Conservation (phyloP, 202 grass and related monocot species). For the Brachypodium distachyon region DNA sequence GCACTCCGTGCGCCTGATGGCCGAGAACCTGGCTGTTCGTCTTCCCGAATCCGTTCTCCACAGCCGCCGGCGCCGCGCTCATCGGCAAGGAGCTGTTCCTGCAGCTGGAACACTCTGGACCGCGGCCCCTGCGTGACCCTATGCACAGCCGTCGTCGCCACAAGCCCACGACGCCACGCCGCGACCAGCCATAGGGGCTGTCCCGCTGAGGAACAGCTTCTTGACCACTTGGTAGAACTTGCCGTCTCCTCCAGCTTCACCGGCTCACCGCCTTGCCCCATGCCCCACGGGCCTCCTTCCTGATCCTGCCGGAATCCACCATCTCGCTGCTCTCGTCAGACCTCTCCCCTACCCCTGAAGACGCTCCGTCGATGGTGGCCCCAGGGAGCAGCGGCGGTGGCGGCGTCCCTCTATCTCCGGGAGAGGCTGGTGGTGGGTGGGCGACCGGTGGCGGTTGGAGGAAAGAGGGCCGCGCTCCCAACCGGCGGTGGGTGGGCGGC, state of each 20-base stretch:
- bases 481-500: too few species aligned
- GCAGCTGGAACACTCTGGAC: conserved; percentile 39
- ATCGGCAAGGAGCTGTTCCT: conserved; percentile 29
- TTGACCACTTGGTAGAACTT: conserved; percentile 54
- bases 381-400: too few species aligned
- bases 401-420: too few species aligned
- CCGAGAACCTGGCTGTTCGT: conserved; percentile 32
- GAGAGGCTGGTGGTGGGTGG: too few species aligned
- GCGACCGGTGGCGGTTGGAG: too few species aligned
- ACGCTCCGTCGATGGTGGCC: too few species aligned
- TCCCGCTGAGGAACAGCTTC: conserved; percentile 57
- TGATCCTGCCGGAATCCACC: not conserved
- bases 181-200: not conserved
- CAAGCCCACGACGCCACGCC: too few species aligned
- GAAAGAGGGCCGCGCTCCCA: too few species aligned
- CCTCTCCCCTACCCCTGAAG: conserved; percentile 30
- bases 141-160: conserved; percentile 49
- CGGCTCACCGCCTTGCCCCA: conserved; percentile 5
- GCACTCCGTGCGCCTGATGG: conserved; percentile 42
- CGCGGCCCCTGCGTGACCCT: conserved; percentile 32
- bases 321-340: conserved; percentile 22
- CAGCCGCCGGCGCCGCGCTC: conserved; percentile 25
- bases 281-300: not conserved
- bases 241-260: conserved; percentile 26
- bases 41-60: conserved; percentile 37